Base-by-base conservation (phyloP, 495 filamentous ascomycete species). In the Hypoxylon lienhwacheense region DNA sequence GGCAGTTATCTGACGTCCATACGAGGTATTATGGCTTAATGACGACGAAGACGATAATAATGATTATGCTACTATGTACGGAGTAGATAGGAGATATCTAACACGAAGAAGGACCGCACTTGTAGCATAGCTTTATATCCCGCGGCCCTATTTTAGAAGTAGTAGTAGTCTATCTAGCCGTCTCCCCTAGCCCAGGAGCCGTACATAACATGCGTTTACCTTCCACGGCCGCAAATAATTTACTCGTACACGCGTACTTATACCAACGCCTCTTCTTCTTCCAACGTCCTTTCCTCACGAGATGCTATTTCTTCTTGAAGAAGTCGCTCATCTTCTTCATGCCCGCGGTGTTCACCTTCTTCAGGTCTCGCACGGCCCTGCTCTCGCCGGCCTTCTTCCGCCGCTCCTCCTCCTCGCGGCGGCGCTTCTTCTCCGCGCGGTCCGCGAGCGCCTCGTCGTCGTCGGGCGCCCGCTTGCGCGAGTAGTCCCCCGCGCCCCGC, bases 281-380 rank as follows among this genome's bases (percentile, higher is more conserved):
- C 21, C 25, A 26, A 51, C 43, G 14, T 7, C 25, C 25, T n/a
- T 35, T 26, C n/a, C 11, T n/a, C 3, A 17, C 34, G n/a, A n/a
- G n/a, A n/a, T n/a, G n/a, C 41, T 53, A 57, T 52, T 82, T 85
- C 74, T 91, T 96, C 28, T 78, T 80, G 68, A 98, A 98, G 68
- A 97, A 98, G 53, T 85, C 81, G 59, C 90, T 96, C 84, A 98
- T 81, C 77, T 96, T 97, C 78, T 88, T 90, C 93, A 99, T 99
- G 19, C 93, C 95, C 11, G 64, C 81, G 0, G 84, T 90, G 66
- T 96, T 87, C 10, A 88, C 92, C 73, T 97, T 97, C 67, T 85
- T 86, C 62, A 99, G 64, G 29, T 91, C 78, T 60, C 79, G 83
- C 1, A 96, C 82, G 0, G 80, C 91, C 14, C 81, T 76, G 56